phyloP scores from a whole-genome alignment of 352 stramenopile genomes.

The Phytophthora tentaculata region DNA sequence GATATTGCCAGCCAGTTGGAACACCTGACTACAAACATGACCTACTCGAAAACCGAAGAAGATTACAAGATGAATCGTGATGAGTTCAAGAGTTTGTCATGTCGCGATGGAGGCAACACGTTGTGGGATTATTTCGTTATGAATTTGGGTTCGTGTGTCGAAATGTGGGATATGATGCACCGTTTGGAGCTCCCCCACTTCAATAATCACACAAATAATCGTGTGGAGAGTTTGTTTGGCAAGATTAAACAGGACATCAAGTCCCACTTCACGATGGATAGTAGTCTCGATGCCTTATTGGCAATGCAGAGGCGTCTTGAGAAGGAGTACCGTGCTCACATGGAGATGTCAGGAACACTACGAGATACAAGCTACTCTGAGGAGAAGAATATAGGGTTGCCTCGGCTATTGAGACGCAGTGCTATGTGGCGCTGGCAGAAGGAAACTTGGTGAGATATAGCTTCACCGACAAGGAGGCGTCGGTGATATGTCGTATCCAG shows the following conservation, averaged over 20 bases:
- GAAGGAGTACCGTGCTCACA: neutral
- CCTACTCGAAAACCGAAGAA: neutral
- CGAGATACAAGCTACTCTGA: neutral
- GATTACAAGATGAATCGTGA: neutral
- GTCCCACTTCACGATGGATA: neutral
- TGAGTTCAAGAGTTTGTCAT: neutral
- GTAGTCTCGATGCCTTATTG: neutral
- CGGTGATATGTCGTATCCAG: neutral
- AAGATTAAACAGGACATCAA: conserved; percentile 12
- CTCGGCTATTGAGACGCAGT: neutral
- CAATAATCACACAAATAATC: conserved; percentile 1
- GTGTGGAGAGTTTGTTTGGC: conserved; percentile 10
- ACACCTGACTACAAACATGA: neutral
- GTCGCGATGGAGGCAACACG: neutral
- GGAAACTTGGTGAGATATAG: neutral
- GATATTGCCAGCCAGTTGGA: neutral
- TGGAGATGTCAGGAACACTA: neutral
- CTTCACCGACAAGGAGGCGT: neutral
- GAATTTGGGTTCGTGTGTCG: neutral
- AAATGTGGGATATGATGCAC: conserved; percentile 12
- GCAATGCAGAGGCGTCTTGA: neutral
- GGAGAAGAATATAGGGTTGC: conserved; percentile 2
- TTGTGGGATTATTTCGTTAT: neutral
- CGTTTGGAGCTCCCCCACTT: conserved; percentile 1
- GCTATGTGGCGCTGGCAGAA: neutral